Evolutionary conservation across 2,329 filamentous ascomycete genomes (phyloP).

Genomic region (Achaetomium macrosporum): DNA sequence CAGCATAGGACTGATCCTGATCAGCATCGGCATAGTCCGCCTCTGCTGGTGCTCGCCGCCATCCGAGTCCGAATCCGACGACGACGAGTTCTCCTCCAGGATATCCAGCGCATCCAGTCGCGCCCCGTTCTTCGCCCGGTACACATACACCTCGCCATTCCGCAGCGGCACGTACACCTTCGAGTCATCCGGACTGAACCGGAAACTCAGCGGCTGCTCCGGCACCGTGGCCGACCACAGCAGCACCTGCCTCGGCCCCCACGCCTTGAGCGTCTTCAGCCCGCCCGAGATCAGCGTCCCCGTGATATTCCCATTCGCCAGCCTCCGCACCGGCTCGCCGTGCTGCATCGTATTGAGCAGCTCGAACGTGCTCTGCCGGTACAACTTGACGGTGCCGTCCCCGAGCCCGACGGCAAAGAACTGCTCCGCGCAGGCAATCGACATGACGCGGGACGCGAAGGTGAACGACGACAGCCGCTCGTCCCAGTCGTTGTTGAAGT

Average conservation of each 20-base stretch:
- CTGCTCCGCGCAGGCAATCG: conserved; percentile 15
- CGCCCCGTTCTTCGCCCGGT: conserved; percentile 11
- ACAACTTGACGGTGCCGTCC: conserved; percentile 13
- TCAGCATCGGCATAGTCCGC: conserved; percentile 11
- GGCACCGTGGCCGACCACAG: conserved; percentile 13
- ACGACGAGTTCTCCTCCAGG: conserved; percentile 6
- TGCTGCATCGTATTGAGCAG: conserved; percentile 12
- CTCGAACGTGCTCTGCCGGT: conserved; percentile 18
- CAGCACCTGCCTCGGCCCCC: conserved; percentile 12
- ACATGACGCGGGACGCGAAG: conserved; percentile 13
- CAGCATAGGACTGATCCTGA: conserved; percentile 13
- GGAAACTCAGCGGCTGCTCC: conserved; percentile 15
- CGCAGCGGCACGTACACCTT: conserved; percentile 16
- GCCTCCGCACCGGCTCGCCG: conserved; percentile 13
- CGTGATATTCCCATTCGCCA: conserved; percentile 15
- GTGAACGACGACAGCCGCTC: conserved; percentile 16
- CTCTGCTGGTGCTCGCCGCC: conserved; percentile 10
- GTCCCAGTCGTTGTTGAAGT: conserved; percentile 18
- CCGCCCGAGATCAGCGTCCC: conserved; percentile 12
- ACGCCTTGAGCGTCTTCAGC: conserved; percentile 13
- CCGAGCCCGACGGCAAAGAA: conserved; percentile 16
- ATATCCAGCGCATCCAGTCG: conserved; percentile 13
- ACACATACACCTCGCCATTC: conserved; percentile 17
- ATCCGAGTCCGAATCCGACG: conserved; percentile 17
- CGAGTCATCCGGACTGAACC: conserved; percentile 16